phyloP scores from a whole-genome alignment of 805 yeast genomes.

The Saccharomyces cerevisiae region DNA sequence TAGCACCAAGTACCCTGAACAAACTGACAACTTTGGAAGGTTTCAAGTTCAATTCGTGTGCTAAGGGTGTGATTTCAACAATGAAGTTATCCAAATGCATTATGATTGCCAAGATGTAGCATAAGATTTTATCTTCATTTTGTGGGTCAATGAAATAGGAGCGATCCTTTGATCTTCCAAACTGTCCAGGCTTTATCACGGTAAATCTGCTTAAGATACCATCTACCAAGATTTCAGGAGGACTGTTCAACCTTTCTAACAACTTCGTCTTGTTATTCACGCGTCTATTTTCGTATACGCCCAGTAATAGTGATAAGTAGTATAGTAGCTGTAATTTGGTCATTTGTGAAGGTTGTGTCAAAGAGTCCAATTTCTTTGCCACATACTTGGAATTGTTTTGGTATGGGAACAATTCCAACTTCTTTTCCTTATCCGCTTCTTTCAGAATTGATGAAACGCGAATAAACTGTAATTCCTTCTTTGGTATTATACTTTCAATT shows the following conservation, averaged over 20 bases:
- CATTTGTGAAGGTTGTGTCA: constrained; percentile 39
- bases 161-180: constrained; percentile 68
- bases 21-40: constrained; percentile 62
- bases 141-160: constrained; percentile 80
- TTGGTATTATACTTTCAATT: constrained; percentile 58
- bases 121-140: constrained; percentile 76
- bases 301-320: constrained; percentile 71
- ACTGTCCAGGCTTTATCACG: constrained; percentile 49
- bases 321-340: constrained; percentile 63
- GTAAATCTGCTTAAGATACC: constrained; percentile 69
- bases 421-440: constrained; percentile 43
- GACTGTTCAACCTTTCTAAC: constrained; percentile 51
- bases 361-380: constrained; percentile 37
- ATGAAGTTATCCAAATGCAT: constrained; percentile 69
- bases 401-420: constrained; percentile 56
- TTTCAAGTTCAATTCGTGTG: constrained; percentile 74
- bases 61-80: constrained; percentile 71
- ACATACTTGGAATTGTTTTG: constrained; percentile 45
- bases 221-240: constrained; percentile 67
- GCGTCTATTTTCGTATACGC: constrained; percentile 69
- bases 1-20: constrained; percentile 77
- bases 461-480: constrained; percentile 52
- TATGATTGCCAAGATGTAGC: constrained; percentile 64
- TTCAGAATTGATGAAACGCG: constrained; percentile 54
- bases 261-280: constrained; percentile 50